Evolutionary conservation across 139 green algal species (phyloP).

Genomic region (Chlamydomonas applanata): DNA sequence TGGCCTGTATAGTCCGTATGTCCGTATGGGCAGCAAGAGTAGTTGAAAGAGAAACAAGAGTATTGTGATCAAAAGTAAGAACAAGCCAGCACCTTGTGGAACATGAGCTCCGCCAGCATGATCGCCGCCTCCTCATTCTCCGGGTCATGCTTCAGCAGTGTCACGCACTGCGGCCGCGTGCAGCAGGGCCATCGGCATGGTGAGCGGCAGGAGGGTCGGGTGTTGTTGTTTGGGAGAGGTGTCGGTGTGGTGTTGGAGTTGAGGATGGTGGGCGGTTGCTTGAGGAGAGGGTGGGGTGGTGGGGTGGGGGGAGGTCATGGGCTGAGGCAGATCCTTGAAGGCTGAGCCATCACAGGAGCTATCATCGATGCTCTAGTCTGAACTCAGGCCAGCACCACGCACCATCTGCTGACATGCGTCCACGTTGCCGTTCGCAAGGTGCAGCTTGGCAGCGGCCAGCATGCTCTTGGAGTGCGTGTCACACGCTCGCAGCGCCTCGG

Average conservation of each 20-base stretch:
- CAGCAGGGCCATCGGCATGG: neutral
- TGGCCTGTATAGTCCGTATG: too few species aligned
- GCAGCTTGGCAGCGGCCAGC: conserved; percentile 56
- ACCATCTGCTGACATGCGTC: conserved; percentile 37
- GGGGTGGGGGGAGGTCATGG: too few species aligned
- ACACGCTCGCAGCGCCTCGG: conserved; percentile 45
- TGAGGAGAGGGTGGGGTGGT: too few species aligned
- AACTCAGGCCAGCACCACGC: neutral
- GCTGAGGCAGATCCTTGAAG: too few species aligned
- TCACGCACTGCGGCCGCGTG: conserved; percentile 40
- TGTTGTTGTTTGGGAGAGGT: neutral
- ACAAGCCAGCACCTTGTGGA: conserved; percentile 68
- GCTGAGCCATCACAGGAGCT: too few species aligned
- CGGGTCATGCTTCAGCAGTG: conserved; percentile 63
- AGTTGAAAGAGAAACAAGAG: neutral
- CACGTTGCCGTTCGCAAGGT: conserved; percentile 56
- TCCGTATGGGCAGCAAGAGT: too few species aligned
- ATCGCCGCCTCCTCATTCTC: conserved; percentile 70
- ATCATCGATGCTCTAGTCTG: neutral
- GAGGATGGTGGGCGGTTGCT: too few species aligned
- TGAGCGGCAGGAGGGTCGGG: too few species aligned
- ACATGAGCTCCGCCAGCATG: conserved; percentile 84
- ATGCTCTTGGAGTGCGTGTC: conserved; percentile 44
- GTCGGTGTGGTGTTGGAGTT: neutral
- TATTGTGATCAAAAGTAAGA: too few species aligned